Base-by-base conservation (phyloP, 805 yeast species). In the Zygoascus tannicola region DNA sequence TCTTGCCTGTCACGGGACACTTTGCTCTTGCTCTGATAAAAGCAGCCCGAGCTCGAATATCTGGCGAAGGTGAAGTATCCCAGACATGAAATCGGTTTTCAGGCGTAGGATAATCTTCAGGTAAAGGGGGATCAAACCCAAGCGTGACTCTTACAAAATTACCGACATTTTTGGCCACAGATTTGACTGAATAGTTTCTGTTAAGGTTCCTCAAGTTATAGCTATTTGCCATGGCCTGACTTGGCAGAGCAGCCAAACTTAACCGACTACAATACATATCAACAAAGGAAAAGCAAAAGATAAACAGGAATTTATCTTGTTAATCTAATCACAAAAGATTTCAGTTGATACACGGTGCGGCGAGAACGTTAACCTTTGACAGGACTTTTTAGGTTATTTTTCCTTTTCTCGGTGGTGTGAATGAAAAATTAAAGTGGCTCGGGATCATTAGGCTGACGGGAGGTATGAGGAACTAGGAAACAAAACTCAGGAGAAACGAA, bases 61-160 rank as follows among this genome's bases (percentile, higher is more conserved):
- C 96, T 44, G 82, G 83, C 21, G 80, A 75, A 1, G 97, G 97
- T 1, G 95, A 85, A 47, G 82, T 80, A 57, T 90, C 97, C 97
- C 97, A 88, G 22, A 78, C 78, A 58, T 85, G 83, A 58, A 83
- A 83, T 56, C 90, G 65, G 60, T 81, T 81, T 53, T 78, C 82
- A 16, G 71, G 73, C 0, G 85, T 79, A 21, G 92, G 90, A 32
- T 73, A 78, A 52, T 77, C 76, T 30, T 76, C 77, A 0, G 80
- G 74, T 10, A 76, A 68, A 19, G 83, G 81, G 3, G 80, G 78
- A 49, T 77, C 84, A 59, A 80, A 58, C 0, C 80, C 80, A 19
- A 75, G 58, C 2, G 75, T 74, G 44, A 40, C 43, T 20, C 54
- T 44, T 32, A 54, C 50, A 23, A 52, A 50, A 21, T 47, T 45